Conservation (phyloP, 23 red algal genomes). For the Gracilaria domingensis region DNA sequence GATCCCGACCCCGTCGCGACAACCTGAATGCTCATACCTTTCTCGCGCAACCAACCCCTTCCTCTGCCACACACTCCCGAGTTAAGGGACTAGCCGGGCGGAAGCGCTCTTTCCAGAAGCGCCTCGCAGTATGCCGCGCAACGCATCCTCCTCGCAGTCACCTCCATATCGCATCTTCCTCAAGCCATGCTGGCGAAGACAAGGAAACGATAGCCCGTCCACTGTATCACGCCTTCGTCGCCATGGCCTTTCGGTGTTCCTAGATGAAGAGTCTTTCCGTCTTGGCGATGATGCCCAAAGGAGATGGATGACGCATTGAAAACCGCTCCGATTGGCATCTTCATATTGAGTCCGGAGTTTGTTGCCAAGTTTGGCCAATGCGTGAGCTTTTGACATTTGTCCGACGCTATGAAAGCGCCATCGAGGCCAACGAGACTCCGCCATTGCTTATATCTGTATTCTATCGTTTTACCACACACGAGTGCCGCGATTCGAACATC, state of each 20-base stretch:
- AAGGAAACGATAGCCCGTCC: constrained; percentile 9
- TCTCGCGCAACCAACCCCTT: too few relatives aligned
- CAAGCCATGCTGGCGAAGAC: constrained; percentile 24
- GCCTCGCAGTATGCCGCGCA: too few relatives aligned
- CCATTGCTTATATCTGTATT: constrained; percentile 12
- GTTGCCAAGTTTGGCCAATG: constrained; percentile 9
- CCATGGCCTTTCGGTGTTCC: neutral
- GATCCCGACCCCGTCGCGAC: too few relatives aligned
- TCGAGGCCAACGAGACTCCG: neutral
- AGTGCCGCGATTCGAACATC: neutral
- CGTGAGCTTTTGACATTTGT: neutral
- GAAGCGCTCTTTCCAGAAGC: too few relatives aligned
- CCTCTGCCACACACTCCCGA: too few relatives aligned
- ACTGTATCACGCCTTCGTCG: neutral
- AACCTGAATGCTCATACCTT: too few relatives aligned
- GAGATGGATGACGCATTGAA: neutral
- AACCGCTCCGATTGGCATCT: constrained; percentile 1
- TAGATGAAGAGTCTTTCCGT: neutral
- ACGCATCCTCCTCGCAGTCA: too few relatives aligned
- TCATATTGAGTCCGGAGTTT: constrained; percentile 1
- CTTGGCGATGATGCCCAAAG: neutral
- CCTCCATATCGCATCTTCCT: too few relatives aligned
- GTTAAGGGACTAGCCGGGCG: too few relatives aligned
- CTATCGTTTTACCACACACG: neutral
- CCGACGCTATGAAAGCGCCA: neutral